Evolutionary conservation across 805 yeast genomes (phyloP), one percentile per base, ranked within the genome.

Genomic region (Lipomyces sp.): DNA sequence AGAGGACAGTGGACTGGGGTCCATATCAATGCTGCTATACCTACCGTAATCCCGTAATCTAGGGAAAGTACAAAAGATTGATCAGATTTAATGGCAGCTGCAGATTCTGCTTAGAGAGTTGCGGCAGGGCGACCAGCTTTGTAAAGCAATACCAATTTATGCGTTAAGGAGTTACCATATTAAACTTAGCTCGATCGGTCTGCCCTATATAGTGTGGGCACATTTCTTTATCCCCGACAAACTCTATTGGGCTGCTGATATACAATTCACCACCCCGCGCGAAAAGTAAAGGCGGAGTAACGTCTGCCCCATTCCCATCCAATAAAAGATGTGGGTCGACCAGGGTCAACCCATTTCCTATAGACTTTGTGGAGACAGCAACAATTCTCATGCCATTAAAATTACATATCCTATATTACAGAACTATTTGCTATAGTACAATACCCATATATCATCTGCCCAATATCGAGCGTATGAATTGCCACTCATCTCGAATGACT

Each of bases 401-500:
- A 37, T 35, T 35, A 35, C 0, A 4, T 42, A 42, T 42, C 10
- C 18, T 13, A 42, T 42, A 15, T 15, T 5, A 42, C 48, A 42
- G 15, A 42, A n/a, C 6, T 5, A n/a, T 42, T 42, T 15, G 18
- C n/a, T n/a, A 42, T 42, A 42, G 24, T 42, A 42, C 48, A 42
- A 42, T 42, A 24, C 18, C 48, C 42, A 13, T 37, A 3, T 10
- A 42, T 42, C 18, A 42, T 15, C n/a, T 15, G 7, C 48, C 48
- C 6, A 42, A 42, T 42, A 42, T 42, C 18, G 48, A 15, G n/a
- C 24, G 48, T 42, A 42, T 6, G 24, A 24, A 18, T 3, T 42
- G 48, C 48, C 48, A 42, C 18, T 42, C 48, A 42, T 42, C 48
- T 7, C 48, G 48, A 24, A 42, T 42, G n/a, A 42, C 48, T 42